A percentile compares a stretch with the other conserved stretches of the same genome.
Conservation (phyloP, 257 asterid genomes). For the Misopates orontium region DNA sequence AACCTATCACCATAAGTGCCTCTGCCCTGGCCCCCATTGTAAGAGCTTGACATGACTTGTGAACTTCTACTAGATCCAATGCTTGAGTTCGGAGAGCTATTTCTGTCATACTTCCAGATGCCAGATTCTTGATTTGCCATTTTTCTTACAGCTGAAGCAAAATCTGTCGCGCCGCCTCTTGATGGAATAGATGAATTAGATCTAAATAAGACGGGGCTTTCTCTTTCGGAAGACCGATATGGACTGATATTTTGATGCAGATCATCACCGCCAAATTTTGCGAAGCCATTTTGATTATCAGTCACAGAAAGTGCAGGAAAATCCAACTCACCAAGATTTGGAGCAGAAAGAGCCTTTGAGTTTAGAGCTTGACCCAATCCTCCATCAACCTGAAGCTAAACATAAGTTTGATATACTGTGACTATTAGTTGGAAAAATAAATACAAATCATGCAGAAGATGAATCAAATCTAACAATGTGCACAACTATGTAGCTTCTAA, state of each 20-base stretch:
- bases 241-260: constrained; percentile 51
- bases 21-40: constrained; percentile 56
- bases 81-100: constrained; percentile 52
- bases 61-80: constrained; percentile 89
- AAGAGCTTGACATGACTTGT: constrained; percentile 57
- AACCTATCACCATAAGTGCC: constrained; percentile 52
- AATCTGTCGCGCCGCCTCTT: constrained; percentile 72
- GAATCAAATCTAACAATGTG: background rate
- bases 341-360: constrained; percentile 66
- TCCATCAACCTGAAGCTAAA: constrained; percentile 71
- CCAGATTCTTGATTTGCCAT: constrained; percentile 75
- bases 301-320: constrained; percentile 85
- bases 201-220: constrained; percentile 39
- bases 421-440: background rate
- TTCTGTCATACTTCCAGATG: constrained; percentile 72
- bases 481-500: background rate
- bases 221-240: constrained; percentile 49
- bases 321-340: constrained; percentile 71
- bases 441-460: background rate
- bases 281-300: constrained; percentile 52
- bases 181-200: constrained; percentile 64
- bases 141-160: constrained; percentile 75
- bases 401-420: constrained; percentile 19
- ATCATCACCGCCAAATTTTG: constrained; percentile 47
- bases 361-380: constrained; percentile 56